Conservation (phyloP, 331 rosid genomes). For the Telfairia occidentalis region DNA sequence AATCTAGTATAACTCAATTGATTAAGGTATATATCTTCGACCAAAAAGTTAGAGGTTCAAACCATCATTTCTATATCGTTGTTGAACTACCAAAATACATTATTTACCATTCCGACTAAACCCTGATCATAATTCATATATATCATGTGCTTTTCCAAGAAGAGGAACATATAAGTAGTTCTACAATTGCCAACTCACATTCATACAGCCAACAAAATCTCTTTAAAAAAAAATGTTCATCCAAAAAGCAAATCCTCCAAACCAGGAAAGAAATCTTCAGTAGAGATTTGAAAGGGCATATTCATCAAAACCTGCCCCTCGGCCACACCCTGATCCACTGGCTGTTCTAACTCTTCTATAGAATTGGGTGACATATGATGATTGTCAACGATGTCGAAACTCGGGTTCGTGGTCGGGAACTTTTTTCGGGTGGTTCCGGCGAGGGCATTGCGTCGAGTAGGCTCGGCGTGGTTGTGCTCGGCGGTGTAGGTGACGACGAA, state of each 20-base stretch:
- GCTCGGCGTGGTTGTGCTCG: slow-evolving; percentile 68
- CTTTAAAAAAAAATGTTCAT: not conserved
- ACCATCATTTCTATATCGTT: too few relatives aligned
- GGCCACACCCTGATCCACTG: not conserved
- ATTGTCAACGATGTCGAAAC: not conserved
- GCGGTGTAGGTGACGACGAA: slow-evolving; percentile 61
- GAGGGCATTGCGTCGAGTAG: slow-evolving; percentile 60
- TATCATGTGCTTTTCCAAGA: not conserved
- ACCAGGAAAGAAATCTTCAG: not conserved
- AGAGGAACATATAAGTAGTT: not conserved
- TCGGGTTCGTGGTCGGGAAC: not conserved
- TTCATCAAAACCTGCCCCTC: not conserved
- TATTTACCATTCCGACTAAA: too few relatives aligned
- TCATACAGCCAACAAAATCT: not conserved
- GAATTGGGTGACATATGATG: not conserved
- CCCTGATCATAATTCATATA: too few relatives aligned
- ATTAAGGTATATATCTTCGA: too few relatives aligned
- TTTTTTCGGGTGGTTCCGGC: slow-evolving; percentile 56
- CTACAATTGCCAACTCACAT: not conserved
- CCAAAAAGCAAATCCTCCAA: slow-evolving; percentile 5
- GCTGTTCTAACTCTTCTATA: not conserved
- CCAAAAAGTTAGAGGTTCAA: too few relatives aligned
- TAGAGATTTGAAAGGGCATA: not conserved
- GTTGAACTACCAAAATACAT: too few relatives aligned
- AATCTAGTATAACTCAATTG: too few relatives aligned